Evolutionary conservation across 495 filamentous ascomycete species (phyloP).

Genomic region (Opeltia flavorubescens): DNA sequence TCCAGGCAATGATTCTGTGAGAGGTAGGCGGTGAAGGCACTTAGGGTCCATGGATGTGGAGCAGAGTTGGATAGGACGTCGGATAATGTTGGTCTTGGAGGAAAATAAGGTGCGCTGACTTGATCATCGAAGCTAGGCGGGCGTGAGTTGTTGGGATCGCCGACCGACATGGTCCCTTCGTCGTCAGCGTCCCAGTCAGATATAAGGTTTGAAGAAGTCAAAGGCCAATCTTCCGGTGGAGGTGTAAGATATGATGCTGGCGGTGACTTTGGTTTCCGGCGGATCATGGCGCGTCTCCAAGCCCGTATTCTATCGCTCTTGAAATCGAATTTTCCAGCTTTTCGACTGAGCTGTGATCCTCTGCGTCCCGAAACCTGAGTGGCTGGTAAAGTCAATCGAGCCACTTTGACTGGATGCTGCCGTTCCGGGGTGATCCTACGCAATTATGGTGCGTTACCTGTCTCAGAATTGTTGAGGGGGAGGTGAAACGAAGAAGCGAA

Average conservation of each 20-base stretch:
- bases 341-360: conserved; percentile 7
- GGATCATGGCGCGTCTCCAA: conserved; percentile 21
- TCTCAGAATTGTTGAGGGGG: background rate
- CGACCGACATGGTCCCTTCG: conserved; percentile 36
- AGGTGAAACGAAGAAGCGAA: background rate
- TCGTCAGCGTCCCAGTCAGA: conserved; percentile 48
- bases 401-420: conserved; percentile 15
- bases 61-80: conserved; percentile 83
- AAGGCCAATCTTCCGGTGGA: conserved; percentile 15
- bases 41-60: conserved; percentile 79
- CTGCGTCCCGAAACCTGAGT: conserved; percentile 9
- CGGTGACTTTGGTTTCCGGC: conserved; percentile 15
- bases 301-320: conserved; percentile 9
- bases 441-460: background rate
- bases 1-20: conserved; percentile 97
- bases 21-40: conserved; percentile 91
- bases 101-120: conserved; percentile 10
- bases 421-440: conserved; percentile 6
- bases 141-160: conserved; percentile 31
- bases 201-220: conserved; percentile 1
- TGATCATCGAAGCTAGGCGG: conserved; percentile 47
- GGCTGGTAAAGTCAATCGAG: conserved; percentile 8
- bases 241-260: conserved; percentile 16
- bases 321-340: conserved; percentile 11
- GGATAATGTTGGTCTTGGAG: conserved; percentile 64